Evolutionary conservation across 2,329 filamentous ascomycete genomes (phyloP), one percentile per base, ranked within the genome.

Genomic region (Claviceps humidiphila): DNA sequence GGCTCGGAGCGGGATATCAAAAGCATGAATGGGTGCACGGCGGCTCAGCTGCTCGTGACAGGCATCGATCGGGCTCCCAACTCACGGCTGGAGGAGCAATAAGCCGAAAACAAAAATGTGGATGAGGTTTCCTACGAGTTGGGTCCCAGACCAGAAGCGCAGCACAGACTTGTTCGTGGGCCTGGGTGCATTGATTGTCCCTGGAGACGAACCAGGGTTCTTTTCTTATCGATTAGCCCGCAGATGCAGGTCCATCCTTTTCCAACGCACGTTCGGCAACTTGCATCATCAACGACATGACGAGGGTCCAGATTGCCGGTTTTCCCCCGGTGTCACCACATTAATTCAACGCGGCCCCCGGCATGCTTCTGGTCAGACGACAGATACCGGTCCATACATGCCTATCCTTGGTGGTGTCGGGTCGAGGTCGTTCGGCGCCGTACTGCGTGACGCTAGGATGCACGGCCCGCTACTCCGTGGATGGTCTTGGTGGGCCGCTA

Each of bases 201-300:
- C 46, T 49, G 46, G 51, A 47, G 47, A 46, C 17, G 14, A 52
- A 16, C 24, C 50, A 52, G 50, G 52, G 50, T 38, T 53, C 24
- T 37, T 34, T 41, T 37, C 50, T 53, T 47, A 50, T 50, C 52
- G 48, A 53, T 51, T 53, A 26, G 26, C 43, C 26, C 41, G 17
- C n/a, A 16, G 30, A 34, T 8, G 30, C 42, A 44, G 13, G 42
- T 17, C 42, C 30, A 34, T 34, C 30, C 30, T 34, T 4, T 34
- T 34, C 26, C 26, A 30, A 30, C 26, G 30, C 30, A 34, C 30
- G 30, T 34, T 43, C 42, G 42, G 42, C 13, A 43, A 11, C 16
- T 22, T 20, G 42, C 2, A 43, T 22, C 20, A 20, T 22, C 41
- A 42, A 14, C 17, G 9, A 22, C 41, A 17, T 11, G 41, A 42